These are phyloP conservation scores for Penicillium capsulatum DNA, from an alignment of 2,329 filamentous ascomycete species.

Conservation along the genomic window DNA sequence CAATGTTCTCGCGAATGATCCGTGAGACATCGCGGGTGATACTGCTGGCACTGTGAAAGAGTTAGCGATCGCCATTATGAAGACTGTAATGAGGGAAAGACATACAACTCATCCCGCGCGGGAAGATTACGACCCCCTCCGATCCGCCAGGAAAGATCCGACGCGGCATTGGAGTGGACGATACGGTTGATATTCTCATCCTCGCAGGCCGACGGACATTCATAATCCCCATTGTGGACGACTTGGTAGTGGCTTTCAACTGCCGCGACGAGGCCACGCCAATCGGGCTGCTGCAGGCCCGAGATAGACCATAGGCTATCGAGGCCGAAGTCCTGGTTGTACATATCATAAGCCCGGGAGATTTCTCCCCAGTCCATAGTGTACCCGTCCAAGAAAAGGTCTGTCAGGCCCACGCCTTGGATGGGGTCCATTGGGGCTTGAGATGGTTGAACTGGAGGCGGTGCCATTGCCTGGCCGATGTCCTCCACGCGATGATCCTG, in stretches of 20 bases:
- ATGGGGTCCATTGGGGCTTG: conserved; percentile 25
- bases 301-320: conserved; percentile 42
- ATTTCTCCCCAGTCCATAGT: conserved; percentile 38
- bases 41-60: conserved; percentile 36
- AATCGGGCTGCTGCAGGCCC: conserved; percentile 40
- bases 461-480: conserved; percentile 18
- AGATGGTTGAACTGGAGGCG: conserved; percentile 20
- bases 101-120: conserved; percentile 43
- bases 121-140: conserved; percentile 28
- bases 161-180: conserved; percentile 30
- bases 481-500: conserved; percentile 26
- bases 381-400: conserved; percentile 38
- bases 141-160: conserved; percentile 36
- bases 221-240: conserved; percentile 34
- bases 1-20: conserved; percentile 39
- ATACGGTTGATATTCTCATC: conserved; percentile 36
- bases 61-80: conserved; percentile 16
- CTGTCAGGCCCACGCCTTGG: conserved; percentile 29
- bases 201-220: conserved; percentile 34
- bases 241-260: conserved; percentile 44
- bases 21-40: conserved; percentile 41
- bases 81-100: background rate
- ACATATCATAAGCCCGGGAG: conserved; percentile 34
- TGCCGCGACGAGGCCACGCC: conserved; percentile 42
- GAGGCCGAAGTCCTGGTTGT: conserved; percentile 40